Percentiles rank a stretch among this genome's conserved stretches.
These are phyloP conservation scores for Psophocarpus tetragonolobus DNA, from an alignment of 306 rosid species.

Conservation along the genomic window DNA sequence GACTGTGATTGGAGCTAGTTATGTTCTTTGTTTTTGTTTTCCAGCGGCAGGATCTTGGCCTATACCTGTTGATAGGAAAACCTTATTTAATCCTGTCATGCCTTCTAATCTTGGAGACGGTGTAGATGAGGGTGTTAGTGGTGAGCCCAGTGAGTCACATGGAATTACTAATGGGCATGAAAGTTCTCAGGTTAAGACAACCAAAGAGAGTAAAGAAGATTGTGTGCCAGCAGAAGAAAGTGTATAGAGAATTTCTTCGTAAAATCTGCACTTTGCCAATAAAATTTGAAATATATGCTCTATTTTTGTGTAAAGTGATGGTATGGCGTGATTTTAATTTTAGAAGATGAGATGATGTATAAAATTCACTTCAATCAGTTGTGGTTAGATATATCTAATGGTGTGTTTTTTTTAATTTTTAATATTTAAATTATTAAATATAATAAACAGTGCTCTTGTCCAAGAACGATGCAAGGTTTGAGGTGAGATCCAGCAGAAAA, in stretches of 20 bases:
- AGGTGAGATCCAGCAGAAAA: too few species aligned
- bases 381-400: too few species aligned
- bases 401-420: too few species aligned
- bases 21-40: conserved; percentile 34
- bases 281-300: too few species aligned
- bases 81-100: conserved; percentile 73
- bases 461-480: too few species aligned
- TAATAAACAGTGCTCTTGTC: too few species aligned
- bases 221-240: conserved; percentile 52
- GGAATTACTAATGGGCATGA: conserved; percentile 46
- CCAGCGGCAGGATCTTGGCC: conserved; percentile 82
- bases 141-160: conserved; percentile 32
- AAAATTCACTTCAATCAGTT: too few species aligned
- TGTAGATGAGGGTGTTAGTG: conserved; percentile 49
- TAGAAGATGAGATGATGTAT: too few species aligned
- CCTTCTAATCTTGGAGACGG: conserved; percentile 40
- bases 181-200: conserved; percentile 43
- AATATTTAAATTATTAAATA: too few species aligned
- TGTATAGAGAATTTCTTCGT: conserved; percentile 40
- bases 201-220: conserved; percentile 45
- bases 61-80: conserved; percentile 56
- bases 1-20: conserved; percentile 34
- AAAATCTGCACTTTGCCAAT: too few species aligned
- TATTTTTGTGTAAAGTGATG: too few species aligned
- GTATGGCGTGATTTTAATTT: too few species aligned